phyloP scores from a whole-genome alignment of 2,329 filamentous ascomycete genomes.

The Fusarium poae region DNA sequence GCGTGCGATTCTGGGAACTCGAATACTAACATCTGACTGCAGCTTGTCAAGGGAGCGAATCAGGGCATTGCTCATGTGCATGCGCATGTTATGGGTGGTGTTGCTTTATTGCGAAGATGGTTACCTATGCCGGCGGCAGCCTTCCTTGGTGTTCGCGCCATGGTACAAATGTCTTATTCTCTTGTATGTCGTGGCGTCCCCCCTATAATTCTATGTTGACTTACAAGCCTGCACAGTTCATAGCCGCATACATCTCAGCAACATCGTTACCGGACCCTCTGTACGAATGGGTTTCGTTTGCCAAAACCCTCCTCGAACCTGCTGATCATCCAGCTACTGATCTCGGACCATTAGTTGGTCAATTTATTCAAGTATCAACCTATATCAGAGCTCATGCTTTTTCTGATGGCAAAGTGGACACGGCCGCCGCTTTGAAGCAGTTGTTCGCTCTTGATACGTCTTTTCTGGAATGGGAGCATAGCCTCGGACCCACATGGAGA shows the following conservation, averaged over 20 bases:
- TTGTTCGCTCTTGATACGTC: slow-evolving; percentile 57
- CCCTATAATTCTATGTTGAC: slow-evolving; percentile 3
- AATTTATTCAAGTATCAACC: slow-evolving; percentile 57
- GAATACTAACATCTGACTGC: slow-evolving; percentile 34
- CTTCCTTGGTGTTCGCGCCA: slow-evolving; percentile 62
- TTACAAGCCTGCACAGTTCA: slow-evolving; percentile 54
- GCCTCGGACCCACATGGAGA: slow-evolving; percentile 54
- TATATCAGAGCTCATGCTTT: slow-evolving; percentile 53
- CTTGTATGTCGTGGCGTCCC: slow-evolving; percentile 57
- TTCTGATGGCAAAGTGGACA: slow-evolving; percentile 55
- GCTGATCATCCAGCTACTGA: slow-evolving; percentile 57
- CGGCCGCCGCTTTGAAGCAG: slow-evolving; percentile 54
- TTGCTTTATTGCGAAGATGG: slow-evolving; percentile 66
- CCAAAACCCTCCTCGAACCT: slow-evolving; percentile 52
- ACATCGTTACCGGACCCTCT: slow-evolving; percentile 57
- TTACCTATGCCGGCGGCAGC: slow-evolving; percentile 56
- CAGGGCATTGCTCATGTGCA: slow-evolving; percentile 64
- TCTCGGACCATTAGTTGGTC: slow-evolving; percentile 57
- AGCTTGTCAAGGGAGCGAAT: slow-evolving; percentile 63
- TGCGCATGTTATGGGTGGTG: slow-evolving; percentile 70
- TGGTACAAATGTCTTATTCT: slow-evolving; percentile 69
- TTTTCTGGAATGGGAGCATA: slow-evolving; percentile 57
- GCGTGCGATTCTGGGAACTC: not conserved
- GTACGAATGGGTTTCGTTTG: slow-evolving; percentile 59
- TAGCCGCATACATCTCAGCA: slow-evolving; percentile 58